Evolutionary conservation across 345 rosid genomes (phyloP).

Genomic region (Syzygium jambos): DNA sequence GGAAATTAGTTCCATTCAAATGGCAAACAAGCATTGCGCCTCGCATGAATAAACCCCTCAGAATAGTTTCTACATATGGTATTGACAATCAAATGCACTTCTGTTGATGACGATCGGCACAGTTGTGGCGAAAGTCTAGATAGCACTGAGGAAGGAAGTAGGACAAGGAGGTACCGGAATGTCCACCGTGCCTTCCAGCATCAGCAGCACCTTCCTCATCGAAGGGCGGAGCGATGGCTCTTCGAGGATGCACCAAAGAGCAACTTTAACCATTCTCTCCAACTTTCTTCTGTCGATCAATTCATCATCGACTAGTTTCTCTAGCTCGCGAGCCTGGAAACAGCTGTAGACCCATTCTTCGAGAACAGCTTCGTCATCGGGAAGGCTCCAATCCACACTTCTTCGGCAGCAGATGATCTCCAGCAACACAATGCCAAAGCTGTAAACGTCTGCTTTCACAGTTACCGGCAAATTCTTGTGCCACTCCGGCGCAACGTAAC

Average conservation of each 20-base stretch:
- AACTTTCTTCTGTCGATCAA: slow-evolving; percentile 6
- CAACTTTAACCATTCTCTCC: slow-evolving; percentile 16
- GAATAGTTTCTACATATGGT: neutral
- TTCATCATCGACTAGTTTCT: slow-evolving; percentile 10
- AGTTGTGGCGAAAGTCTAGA: neutral
- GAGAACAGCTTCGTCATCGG: slow-evolving; percentile 8
- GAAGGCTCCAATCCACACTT: neutral
- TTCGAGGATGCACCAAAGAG: slow-evolving; percentile 16
- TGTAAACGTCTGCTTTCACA: slow-evolving; percentile 19
- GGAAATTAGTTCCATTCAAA: neutral
- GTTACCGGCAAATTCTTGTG: slow-evolving; percentile 2
- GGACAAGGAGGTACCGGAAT: slow-evolving; percentile 7
- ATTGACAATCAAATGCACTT: neutral
- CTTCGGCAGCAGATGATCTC: slow-evolving; percentile 18
- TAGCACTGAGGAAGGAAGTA: slow-evolving; percentile 6
- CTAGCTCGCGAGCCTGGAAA: slow-evolving; percentile 11
- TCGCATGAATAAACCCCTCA: neutral
- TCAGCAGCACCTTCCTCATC: slow-evolving; percentile 16
- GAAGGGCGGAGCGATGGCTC: slow-evolving; percentile 13
- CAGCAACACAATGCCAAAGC: slow-evolving; percentile 18
- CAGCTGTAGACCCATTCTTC: slow-evolving; percentile 13
- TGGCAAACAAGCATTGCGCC: neutral
- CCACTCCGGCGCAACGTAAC: slow-evolving; percentile 29
- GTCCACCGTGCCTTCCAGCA: slow-evolving; percentile 18
- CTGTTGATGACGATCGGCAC: neutral